Evolutionary conservation across 768 basidiomycete species (phyloP).

Genomic region (Brasilioporus rufonigricans): DNA sequence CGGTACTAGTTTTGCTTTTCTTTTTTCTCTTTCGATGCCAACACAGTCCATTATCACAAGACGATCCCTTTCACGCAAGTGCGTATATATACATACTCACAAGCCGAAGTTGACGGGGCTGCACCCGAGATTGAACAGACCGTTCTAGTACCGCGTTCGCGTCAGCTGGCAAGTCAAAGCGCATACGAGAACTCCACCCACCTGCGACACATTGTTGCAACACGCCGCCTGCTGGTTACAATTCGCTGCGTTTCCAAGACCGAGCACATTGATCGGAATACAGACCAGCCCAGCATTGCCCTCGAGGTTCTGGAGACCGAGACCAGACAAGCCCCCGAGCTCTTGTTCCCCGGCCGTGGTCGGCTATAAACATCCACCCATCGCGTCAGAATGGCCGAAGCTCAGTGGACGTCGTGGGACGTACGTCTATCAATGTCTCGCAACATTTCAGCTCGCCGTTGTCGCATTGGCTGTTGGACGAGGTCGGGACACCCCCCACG

Average conservation of each 20-base stretch:
- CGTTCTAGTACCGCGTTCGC: neutral
- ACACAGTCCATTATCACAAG: neutral
- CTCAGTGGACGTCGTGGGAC: neutral
- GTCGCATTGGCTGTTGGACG: conserved; percentile 5
- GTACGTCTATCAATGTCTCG: neutral
- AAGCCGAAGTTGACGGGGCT: conserved; percentile 7
- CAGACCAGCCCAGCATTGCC: conserved; percentile 10
- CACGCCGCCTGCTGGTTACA: conserved; percentile 7
- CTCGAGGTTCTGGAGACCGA: neutral
- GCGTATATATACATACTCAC: neutral
- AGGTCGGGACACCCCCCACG: neutral
- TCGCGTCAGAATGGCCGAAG: neutral
- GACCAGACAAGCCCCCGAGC: neutral
- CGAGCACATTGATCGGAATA: conserved; percentile 2
- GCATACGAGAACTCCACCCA: neutral
- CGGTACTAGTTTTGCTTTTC: neutral
- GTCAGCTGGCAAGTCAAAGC: neutral
- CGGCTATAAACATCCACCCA: neutral
- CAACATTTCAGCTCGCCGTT: conserved; percentile 12
- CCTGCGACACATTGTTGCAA: neutral
- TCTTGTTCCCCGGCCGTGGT: neutral
- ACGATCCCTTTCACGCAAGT: neutral
- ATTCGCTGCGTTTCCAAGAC: neutral
- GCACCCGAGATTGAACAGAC: conserved; percentile 15
- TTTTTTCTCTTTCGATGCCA: neutral